Conservation (phyloP, 1,284 basidiomycete genomes). For the Ceraceosorus guamensis region DNA sequence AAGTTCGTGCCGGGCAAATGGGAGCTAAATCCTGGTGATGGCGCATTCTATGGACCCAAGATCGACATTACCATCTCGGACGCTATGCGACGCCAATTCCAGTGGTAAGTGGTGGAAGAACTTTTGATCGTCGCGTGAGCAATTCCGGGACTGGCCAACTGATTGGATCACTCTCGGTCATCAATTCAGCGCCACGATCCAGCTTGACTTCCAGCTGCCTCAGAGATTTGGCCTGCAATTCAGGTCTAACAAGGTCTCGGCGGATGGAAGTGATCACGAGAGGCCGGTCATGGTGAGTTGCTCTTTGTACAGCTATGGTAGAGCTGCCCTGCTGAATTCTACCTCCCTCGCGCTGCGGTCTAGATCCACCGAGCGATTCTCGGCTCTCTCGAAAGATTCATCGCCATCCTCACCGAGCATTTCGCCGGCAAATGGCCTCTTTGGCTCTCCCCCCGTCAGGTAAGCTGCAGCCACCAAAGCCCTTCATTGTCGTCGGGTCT, state of each 20-base stretch:
- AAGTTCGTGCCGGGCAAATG: constrained; percentile 81
- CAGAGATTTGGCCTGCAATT: constrained; percentile 93
- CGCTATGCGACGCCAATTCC: constrained; percentile 78
- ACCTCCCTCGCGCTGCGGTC: neutral
- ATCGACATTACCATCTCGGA: constrained; percentile 97
- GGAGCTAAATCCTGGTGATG: constrained; percentile 91
- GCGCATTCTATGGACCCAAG: constrained; percentile 64
- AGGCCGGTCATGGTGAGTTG: constrained; percentile 70
- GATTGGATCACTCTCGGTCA: neutral
- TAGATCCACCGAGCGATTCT: constrained; percentile 89
- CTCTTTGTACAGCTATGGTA: neutral
- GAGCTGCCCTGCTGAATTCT: no score
- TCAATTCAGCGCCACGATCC: constrained; percentile 67
- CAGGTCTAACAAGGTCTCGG: constrained; percentile 51
- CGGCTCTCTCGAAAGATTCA: constrained; percentile 89
- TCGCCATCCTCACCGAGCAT: constrained; percentile 94
- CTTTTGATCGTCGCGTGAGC: neutral
- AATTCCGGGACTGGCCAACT: neutral
- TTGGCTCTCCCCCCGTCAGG: constrained; percentile 90
- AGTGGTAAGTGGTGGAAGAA: constrained; percentile 56
- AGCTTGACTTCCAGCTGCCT: constrained; percentile 99
- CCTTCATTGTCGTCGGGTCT: no score
- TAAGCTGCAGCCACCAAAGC: no score
- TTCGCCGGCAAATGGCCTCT: constrained; percentile 99
- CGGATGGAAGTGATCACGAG: constrained; percentile 51